Conservation (phyloP, 371 early-diverging fungal species). For the Gilbertella persicaria region DNA sequence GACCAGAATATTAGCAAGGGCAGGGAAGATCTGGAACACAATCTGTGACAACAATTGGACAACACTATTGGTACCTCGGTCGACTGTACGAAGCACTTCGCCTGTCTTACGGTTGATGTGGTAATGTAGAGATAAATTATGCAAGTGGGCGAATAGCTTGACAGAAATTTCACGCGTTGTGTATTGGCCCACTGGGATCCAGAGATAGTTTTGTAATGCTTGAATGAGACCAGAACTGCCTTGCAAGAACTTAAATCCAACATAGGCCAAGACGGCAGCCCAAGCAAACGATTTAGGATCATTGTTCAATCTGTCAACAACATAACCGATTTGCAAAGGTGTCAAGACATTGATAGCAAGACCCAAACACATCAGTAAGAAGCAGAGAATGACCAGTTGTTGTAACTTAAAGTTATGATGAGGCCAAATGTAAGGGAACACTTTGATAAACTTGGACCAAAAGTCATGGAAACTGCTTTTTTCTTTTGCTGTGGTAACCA, state of each 20-base stretch:
- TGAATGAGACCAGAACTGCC: slow-evolving; percentile 80
- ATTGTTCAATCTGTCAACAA: slow-evolving; percentile 67
- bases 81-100: slow-evolving; percentile 86
- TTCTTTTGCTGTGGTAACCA: slow-evolving; percentile 5
- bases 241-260: slow-evolving; percentile 75
- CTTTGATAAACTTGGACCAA: slow-evolving; percentile 55
- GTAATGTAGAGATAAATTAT: slow-evolving; percentile 81
- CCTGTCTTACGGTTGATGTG: slow-evolving; percentile 95
- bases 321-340: slow-evolving; percentile 78
- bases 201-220: slow-evolving; percentile 76
- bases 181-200: slow-evolving; percentile 91
- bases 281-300: slow-evolving; percentile 43
- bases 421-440: slow-evolving; percentile 91
- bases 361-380: slow-evolving; percentile 71
- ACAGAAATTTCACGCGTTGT: slow-evolving; percentile 88
- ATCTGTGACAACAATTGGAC: slow-evolving; percentile 80
- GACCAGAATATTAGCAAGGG: slow-evolving; percentile 83
- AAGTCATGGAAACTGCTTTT: slow-evolving; percentile 48
- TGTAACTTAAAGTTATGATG: slow-evolving; percentile 63
- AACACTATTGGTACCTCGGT: slow-evolving; percentile 84
- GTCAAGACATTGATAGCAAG: slow-evolving; percentile 84
- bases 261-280: slow-evolving; percentile 72
- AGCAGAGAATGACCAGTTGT: slow-evolving; percentile 67
- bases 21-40: slow-evolving; percentile 88
- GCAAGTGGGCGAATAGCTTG: slow-evolving; percentile 86